Conservation (phyloP, 495 filamentous ascomycete species). For the Extremus antarcticus region DNA sequence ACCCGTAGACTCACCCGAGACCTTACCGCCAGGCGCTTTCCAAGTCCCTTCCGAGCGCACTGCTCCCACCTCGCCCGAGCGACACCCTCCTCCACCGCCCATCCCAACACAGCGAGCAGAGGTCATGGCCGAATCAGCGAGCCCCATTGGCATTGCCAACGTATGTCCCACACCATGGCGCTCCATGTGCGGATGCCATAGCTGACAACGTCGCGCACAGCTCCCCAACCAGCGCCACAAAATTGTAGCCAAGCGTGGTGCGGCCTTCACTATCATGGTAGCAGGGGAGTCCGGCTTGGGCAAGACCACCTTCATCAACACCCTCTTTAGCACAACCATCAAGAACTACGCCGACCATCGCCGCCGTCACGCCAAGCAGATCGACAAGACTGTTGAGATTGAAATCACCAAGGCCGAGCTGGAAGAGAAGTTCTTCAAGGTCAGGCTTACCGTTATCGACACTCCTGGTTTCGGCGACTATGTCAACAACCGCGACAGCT, state of each 20-base stretch:
- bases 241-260: constrained; percentile 98
- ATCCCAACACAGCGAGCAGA: neutral
- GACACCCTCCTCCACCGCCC: neutral
- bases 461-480: constrained; percentile 99
- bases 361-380: constrained; percentile 94
- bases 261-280: constrained; percentile 99
- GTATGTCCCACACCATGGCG: constrained; percentile 36
- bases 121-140: constrained; percentile 68
- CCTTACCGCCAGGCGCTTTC: neutral
- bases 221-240: constrained; percentile 59
- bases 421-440: constrained; percentile 99
- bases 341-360: constrained; percentile 99
- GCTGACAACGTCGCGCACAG: neutral
- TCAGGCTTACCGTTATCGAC: constrained; percentile 95
- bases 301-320: constrained; percentile 99
- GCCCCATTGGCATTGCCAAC: constrained; percentile 99
- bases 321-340: constrained; percentile 97
- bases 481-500: constrained; percentile 98
- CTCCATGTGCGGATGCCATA: neutral
- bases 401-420: constrained; percentile 99
- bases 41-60: neutral
- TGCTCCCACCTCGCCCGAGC: neutral
- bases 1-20: neutral
- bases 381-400: constrained; percentile 98
- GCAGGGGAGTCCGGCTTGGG: constrained; percentile 97